Evolutionary conservation across 176 grass and related monocot species (phyloP).

Genomic region (Avena insularis): DNA sequence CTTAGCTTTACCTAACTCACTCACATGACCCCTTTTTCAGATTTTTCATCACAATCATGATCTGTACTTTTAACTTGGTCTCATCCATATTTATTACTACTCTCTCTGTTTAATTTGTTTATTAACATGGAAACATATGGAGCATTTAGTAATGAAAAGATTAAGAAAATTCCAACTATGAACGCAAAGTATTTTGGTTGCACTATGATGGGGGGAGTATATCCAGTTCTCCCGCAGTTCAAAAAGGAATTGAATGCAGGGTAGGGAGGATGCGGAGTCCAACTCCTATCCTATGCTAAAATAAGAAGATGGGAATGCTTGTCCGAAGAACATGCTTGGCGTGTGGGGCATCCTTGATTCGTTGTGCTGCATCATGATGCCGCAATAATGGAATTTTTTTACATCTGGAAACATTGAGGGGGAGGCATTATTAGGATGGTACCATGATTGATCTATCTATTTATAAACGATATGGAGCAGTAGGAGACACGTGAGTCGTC

Average conservation of each 20-base stretch:
- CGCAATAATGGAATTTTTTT: not conserved
- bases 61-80: not conserved
- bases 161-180: too few species aligned
- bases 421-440: slow-evolving; percentile 8
- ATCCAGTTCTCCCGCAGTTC: not conserved
- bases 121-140: too few species aligned
- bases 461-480: not conserved
- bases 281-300: not conserved
- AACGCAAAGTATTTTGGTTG: too few species aligned
- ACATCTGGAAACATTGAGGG: not conserved
- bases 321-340: slow-evolving; percentile 2
- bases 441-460: slow-evolving; percentile 15
- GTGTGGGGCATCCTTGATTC: slow-evolving; percentile 26
- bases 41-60: not conserved
- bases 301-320: slow-evolving; percentile 18
- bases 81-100: too few species aligned
- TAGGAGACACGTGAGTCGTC: slow-evolving; percentile 30
- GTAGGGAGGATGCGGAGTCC: not conserved
- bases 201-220: too few species aligned
- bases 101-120: too few species aligned
- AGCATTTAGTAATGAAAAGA: too few species aligned
- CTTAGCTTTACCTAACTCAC: not conserved
- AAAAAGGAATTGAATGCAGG: not conserved
- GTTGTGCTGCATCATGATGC: slow-evolving; percentile 3
- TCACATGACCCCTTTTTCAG: not conserved